phyloP scores from a whole-genome alignment of 768 basidiomycete genomes.

The Boletus tomentosulus region DNA sequence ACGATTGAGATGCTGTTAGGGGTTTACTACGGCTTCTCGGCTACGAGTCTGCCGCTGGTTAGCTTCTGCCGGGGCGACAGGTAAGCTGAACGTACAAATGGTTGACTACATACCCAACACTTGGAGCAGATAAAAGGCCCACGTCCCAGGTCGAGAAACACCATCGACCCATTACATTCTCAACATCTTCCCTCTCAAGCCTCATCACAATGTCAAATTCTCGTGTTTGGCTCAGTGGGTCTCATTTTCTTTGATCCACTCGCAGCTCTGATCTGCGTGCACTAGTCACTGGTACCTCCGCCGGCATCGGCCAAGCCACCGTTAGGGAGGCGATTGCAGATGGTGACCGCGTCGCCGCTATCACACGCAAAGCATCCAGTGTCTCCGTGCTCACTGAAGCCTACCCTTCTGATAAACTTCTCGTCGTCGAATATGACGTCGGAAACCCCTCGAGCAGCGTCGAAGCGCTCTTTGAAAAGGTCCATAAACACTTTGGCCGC shows the following conservation, averaged over 20 bases:
- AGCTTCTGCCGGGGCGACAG: not conserved
- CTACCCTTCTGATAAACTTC: conserved; percentile 19
- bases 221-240: conserved; percentile 27
- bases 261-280: too few relatives aligned
- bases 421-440: conserved; percentile 31
- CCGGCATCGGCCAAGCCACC: conserved; percentile 35
- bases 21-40: too few relatives aligned
- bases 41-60: too few relatives aligned
- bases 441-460: conserved; percentile 4
- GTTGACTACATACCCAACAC: not conserved
- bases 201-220: too few relatives aligned
- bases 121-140: conserved; percentile 10
- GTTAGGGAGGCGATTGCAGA: too few relatives aligned
- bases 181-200: too few relatives aligned
- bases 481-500: too few relatives aligned
- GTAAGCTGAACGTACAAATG: not conserved
- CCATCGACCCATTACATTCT: too few relatives aligned
- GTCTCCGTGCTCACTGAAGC: conserved; percentile 13
- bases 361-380: conserved; percentile 15
- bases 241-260: too few relatives aligned
- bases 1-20: too few relatives aligned
- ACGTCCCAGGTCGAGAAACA: not conserved
- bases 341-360: too few relatives aligned
- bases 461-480: too few relatives aligned
- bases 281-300: conserved; percentile 33